phyloP scores from a whole-genome alignment of 305 asterid species.

The Fraxinus sp. region DNA sequence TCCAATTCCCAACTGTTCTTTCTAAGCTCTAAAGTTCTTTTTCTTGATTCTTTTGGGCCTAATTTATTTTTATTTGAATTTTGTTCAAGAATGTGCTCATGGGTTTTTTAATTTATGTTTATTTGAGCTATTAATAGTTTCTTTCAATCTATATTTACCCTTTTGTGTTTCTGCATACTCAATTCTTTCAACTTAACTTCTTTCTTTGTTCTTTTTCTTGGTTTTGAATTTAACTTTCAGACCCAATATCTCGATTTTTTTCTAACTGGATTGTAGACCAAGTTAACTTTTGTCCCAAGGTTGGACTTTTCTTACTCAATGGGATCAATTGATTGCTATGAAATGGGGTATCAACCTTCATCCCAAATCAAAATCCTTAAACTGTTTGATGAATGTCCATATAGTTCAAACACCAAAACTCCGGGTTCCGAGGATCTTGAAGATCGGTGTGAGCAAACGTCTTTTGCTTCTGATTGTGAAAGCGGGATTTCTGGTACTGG shows the following conservation, averaged over 20 bases:
- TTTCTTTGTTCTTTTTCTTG: background rate
- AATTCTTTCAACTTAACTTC: background rate
- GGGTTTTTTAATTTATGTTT: background rate
- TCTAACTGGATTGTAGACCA: slow-evolving; percentile 26
- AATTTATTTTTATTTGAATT: background rate
- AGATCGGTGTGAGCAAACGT: background rate
- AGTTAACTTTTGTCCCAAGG: slow-evolving; percentile 25
- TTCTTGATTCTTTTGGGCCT: background rate
- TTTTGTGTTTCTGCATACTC: background rate
- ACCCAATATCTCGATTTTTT: slow-evolving; percentile 7
- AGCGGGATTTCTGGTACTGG: slow-evolving; percentile 38
- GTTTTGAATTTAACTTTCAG: background rate
- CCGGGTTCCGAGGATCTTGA: background rate
- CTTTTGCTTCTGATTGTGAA: slow-evolving; percentile 50
- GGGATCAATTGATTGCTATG: slow-evolving; percentile 11
- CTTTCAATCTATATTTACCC: background rate
- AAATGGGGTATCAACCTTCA: slow-evolving; percentile 14
- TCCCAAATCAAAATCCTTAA: slow-evolving; percentile 21
- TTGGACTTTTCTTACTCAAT: slow-evolving; percentile 3
- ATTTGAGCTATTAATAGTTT: no score
- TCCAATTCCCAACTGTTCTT: slow-evolving; percentile 16
- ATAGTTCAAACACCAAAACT: background rate
- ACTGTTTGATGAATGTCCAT: slow-evolving; percentile 31
- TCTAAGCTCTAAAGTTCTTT: background rate
- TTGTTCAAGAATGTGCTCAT: slow-evolving; percentile 18